Percentiles rank a stretch among this genome's conserved stretches.
Evolutionary conservation across 495 filamentous ascomycete species (phyloP).

Genomic region (Aspergillus ellipticus): DNA sequence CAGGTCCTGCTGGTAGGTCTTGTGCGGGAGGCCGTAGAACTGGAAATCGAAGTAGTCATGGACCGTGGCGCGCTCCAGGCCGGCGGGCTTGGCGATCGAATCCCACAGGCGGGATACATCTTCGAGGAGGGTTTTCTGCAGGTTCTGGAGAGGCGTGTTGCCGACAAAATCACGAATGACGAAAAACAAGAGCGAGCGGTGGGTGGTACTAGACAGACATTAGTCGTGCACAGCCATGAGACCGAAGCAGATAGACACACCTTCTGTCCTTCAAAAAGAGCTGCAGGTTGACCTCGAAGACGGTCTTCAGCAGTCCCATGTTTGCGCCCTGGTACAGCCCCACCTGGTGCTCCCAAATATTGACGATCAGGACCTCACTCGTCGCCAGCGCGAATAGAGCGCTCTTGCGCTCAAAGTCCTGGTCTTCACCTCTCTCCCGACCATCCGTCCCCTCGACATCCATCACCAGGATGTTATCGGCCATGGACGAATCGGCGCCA

Average conservation of each 20-base stretch:
- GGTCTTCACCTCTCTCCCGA: conserved; percentile 92
- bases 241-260: conserved; percentile 45
- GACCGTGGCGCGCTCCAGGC: conserved; percentile 82
- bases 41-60: conserved; percentile 98
- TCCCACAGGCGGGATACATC: conserved; percentile 91
- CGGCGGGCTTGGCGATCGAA: conserved; percentile 82
- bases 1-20: conserved; percentile 91
- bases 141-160: conserved; percentile 79
- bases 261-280: conserved; percentile 91
- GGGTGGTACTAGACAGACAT: conserved; percentile 61
- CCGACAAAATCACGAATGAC: conserved; percentile 97
- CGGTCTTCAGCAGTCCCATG: conserved; percentile 96
- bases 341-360: conserved; percentile 99
- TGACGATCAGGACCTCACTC: conserved; percentile 96
- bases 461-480: conserved; percentile 98
- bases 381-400: conserved; percentile 95
- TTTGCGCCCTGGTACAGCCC: conserved; percentile 97
- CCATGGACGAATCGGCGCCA: conserved; percentile 58
- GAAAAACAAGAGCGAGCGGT: conserved; percentile 93
- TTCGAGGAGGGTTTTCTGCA: conserved; percentile 84
- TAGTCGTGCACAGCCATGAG: conserved; percentile 9
- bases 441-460: conserved; percentile 98
- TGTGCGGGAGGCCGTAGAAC: conserved; percentile 92
- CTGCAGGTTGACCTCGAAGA: conserved; percentile 97
- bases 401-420: conserved; percentile 98